phyloP scores from a whole-genome alignment of 169 alveolate genomes.

The Miamiensis avidus region DNA sequence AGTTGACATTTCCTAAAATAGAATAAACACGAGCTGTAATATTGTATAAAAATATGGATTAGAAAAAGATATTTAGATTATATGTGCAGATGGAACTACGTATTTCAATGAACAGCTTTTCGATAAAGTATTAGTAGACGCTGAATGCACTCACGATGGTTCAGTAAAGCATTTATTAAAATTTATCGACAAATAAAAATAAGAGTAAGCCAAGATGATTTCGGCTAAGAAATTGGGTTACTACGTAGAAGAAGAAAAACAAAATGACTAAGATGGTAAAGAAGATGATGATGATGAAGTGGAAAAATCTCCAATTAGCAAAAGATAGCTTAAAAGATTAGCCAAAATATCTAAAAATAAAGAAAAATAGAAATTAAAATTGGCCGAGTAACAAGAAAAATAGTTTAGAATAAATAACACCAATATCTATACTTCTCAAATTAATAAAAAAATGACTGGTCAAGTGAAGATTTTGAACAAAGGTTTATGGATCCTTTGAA shows the following conservation, averaged over 20 bases:
- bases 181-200: slow-evolving; percentile 52
- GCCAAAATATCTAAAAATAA: slow-evolving; percentile 2
- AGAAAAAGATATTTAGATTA: slow-evolving; percentile 12
- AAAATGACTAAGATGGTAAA: neutral
- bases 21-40: slow-evolving; percentile 24
- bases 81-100: slow-evolving; percentile 33
- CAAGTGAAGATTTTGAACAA: slow-evolving; percentile 31
- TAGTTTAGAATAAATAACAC: slow-evolving; percentile 29
- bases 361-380: slow-evolving; percentile 4
- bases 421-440: slow-evolving; percentile 22
- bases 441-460: slow-evolving; percentile 30
- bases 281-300: neutral
- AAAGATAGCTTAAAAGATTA: too few species aligned
- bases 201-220: slow-evolving; percentile 17
- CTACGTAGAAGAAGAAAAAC: neutral
- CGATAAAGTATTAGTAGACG: slow-evolving; percentile 68
- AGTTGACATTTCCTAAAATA: slow-evolving; percentile 32
- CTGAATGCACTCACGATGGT: slow-evolving; percentile 75
- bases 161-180: slow-evolving; percentile 61
- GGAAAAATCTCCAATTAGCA: too few species aligned
- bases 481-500: slow-evolving; percentile 35
- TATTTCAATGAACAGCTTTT: slow-evolving; percentile 17
- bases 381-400: neutral
- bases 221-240: neutral
- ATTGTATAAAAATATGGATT: slow-evolving; percentile 33